phyloP scores from a whole-genome alignment of 2,329 filamentous ascomycete genomes.

The Chaetothyriales sp. region DNA sequence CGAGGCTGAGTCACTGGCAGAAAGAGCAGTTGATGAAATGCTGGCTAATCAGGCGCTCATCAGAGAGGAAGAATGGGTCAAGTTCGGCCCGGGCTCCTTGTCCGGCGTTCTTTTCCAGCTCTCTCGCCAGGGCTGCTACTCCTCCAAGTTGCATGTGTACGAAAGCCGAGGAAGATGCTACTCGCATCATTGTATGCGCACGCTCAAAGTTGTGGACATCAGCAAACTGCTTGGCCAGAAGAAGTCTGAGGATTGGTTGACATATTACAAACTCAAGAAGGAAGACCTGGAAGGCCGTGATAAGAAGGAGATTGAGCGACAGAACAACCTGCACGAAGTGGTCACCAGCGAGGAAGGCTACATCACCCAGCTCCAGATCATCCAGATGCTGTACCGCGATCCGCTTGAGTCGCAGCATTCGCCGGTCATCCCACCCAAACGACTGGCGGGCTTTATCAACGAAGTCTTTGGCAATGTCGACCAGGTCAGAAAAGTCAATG shows the following conservation, averaged over 20 bases:
- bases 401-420: constrained; percentile 58
- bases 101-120: constrained; percentile 89
- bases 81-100: constrained; percentile 64
- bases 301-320: constrained; percentile 80
- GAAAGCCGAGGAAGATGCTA: constrained; percentile 65
- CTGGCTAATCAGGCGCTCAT: constrained; percentile 61
- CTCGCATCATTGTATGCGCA: constrained; percentile 83
- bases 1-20: constrained; percentile 77
- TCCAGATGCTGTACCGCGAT: constrained; percentile 74
- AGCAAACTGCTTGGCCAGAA: constrained; percentile 44
- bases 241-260: constrained; percentile 70
- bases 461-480: constrained; percentile 88
- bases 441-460: constrained; percentile 61
- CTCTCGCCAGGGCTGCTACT: constrained; percentile 81
- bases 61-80: constrained; percentile 94
- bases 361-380: constrained; percentile 75
- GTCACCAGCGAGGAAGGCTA: constrained; percentile 84
- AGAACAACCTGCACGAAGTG: constrained; percentile 91
- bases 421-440: constrained; percentile 63
- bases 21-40: constrained; percentile 65
- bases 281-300: constrained; percentile 55
- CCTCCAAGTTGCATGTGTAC: constrained; percentile 57
- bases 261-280: constrained; percentile 71
- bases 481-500: constrained; percentile 75
- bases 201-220: constrained; percentile 80